Evolutionary conservation across 768 basidiomycete species (phyloP).

Genomic region (Pulveroboletus ravenelii): DNA sequence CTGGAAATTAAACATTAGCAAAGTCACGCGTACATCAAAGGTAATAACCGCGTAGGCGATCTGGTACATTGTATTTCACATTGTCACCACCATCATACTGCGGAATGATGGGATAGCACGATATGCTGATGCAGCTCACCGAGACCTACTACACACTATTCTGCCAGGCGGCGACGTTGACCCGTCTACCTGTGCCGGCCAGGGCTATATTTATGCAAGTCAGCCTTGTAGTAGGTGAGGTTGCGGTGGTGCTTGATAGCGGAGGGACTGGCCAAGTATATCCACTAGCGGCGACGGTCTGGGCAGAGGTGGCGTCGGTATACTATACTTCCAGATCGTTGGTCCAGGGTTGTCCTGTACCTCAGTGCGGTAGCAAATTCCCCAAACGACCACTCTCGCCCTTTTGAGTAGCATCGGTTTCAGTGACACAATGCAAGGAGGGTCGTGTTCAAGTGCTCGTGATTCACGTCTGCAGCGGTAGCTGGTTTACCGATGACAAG

Average conservation of each 20-base stretch:
- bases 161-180: neutral
- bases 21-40: neutral
- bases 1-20: neutral
- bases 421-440: slow-evolving; percentile 47
- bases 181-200: neutral
- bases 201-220: neutral
- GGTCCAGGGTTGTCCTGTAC: neutral
- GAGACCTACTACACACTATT: neutral
- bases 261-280: neutral
- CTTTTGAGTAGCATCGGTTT: slow-evolving; percentile 33
- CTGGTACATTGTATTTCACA: neutral
- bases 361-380: slow-evolving; percentile 15
- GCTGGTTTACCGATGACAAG: slow-evolving; percentile 75
- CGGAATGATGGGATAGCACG: neutral
- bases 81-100: neutral
- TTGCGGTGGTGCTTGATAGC: neutral
- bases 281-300: slow-evolving; percentile 22
- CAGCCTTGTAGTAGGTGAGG: neutral
- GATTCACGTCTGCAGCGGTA: slow-evolving; percentile 42
- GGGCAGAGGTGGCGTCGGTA: slow-evolving; percentile 32
- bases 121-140: neutral
- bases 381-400: neutral
- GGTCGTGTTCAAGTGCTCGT: slow-evolving; percentile 50
- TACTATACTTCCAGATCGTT: slow-evolving; percentile 16
- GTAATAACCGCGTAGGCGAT: neutral